Evolutionary conservation across 306 rosid genomes (phyloP).

Genomic region (Delonix regia): DNA sequence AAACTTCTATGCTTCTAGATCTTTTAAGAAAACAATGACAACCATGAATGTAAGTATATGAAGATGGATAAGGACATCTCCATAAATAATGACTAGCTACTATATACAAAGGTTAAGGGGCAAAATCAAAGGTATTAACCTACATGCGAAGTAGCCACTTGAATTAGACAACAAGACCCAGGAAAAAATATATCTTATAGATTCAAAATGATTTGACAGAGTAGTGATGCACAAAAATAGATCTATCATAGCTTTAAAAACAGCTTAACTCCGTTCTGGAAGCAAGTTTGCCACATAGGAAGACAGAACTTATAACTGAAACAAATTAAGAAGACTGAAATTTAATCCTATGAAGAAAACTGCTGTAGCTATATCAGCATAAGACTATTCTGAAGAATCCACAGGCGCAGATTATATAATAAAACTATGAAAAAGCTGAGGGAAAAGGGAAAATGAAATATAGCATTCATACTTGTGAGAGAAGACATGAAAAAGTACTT

Average conservation of each 20-base stretch:
- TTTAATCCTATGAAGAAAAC: constrained; percentile 4
- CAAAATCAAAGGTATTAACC: not conserved
- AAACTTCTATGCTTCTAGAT: not conserved
- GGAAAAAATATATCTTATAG: not conserved
- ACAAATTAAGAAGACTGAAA: constrained; percentile 26
- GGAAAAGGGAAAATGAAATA: not conserved
- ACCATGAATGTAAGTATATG: not conserved
- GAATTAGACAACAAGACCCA: not conserved
- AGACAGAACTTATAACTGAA: not conserved
- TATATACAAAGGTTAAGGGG: not conserved
- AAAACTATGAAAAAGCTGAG: not conserved
- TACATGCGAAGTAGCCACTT: not conserved
- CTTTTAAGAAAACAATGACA: not conserved
- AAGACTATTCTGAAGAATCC: constrained; percentile 24
- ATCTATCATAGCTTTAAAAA: not conserved
- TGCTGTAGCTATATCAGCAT: constrained; percentile 9
- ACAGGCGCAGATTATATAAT: constrained; percentile 4
- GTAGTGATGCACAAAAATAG: not conserved
- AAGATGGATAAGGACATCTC: not conserved
- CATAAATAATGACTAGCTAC: not conserved
- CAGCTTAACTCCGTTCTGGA: not conserved
- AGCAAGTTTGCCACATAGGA: not conserved
- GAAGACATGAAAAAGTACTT: constrained; percentile 16
- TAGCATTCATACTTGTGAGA: not conserved
- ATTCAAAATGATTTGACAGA: not conserved